Evolutionary conservation across 1,284 basidiomycete genomes (phyloP).

Genomic region (Irpex rosettiformis): DNA sequence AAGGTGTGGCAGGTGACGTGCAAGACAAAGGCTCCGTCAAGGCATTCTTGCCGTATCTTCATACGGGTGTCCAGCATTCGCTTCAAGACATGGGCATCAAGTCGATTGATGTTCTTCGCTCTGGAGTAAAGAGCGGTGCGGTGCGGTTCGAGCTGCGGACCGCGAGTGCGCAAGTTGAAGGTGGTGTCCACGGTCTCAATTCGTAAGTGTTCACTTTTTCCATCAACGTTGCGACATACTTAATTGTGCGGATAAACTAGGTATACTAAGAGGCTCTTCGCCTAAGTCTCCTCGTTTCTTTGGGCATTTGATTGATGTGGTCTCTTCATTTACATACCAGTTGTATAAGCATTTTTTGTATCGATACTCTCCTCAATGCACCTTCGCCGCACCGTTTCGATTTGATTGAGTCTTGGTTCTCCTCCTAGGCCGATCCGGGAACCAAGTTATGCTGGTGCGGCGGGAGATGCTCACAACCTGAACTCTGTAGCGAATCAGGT

Average conservation of each 20-base stretch:
- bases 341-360: conserved; percentile 12
- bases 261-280: conserved; percentile 22
- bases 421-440: no score
- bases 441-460: no score
- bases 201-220: conserved; percentile 50
- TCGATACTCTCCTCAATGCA: conserved; percentile 5
- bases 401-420: background rate
- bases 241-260: conserved; percentile 1
- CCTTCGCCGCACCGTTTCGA: background rate
- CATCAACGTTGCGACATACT: background rate
- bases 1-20: conserved; percentile 96
- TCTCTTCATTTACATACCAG: background rate
- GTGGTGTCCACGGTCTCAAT: conserved; percentile 91
- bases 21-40: conserved; percentile 95
- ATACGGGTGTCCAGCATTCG: conserved; percentile 93
- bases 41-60: conserved; percentile 90
- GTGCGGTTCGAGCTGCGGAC: conserved; percentile 95
- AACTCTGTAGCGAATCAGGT: background rate
- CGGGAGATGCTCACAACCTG: background rate
- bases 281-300: conserved; percentile 14
- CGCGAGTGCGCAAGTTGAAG: conserved; percentile 94
- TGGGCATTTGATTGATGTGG: background rate
- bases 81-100: conserved; percentile 91
- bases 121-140: conserved; percentile 58
- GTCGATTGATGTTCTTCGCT: conserved; percentile 61